Base-by-base conservation (phyloP, 192 early-diverging fungal species). In the Coemansia sp. region DNA sequence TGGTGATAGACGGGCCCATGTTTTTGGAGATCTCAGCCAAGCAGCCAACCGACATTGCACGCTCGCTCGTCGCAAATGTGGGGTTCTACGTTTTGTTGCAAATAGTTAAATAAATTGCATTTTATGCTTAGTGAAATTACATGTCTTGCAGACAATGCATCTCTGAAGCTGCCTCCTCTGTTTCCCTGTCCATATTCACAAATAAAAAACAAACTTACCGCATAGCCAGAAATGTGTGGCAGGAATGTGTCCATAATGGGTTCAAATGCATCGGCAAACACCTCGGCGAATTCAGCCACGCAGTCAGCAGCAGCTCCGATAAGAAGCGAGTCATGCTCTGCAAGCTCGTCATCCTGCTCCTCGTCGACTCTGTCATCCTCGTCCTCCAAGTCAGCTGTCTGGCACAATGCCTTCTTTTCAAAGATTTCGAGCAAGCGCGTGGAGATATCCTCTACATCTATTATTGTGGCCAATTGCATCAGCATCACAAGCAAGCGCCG, bases 41-140 rank as follows among this genome's bases (percentile, higher is more conserved):
- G 57, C 90, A 93, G 10, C 94, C 94, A 43, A 94, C 86, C 8
- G 93, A 91, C 93, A 95, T 94, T 40, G 90, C 92, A 37, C 94
- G 90, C 71, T 96, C 94, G 53, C 87, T 84, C 25, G 83, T 75
- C 3, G 87, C 84, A 63, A 87, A 85, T 20, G 84, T 64, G 37
- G 86, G 75, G 71, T 67, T 85, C 83, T 92, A 92, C 66, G 43
- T 4, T 43, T 43, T 43, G 40, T 43, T 43, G 5, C 48, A 21
- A 34, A 37, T 77, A 65, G n/a, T n/a, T n/a, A 67, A 18, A 68
- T 25, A 63, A 42, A 59, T 53, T 53, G n/a, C 48, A 31, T 57
- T 20, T 33, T 57, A 34, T n/a, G 55, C 15, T 30, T 57, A n/a
- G 64, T 21, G 39, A 15, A 21, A 59, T 20, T 28, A 37, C 18